Base-by-base conservation (phyloP, 1,139 yeast genomes). In the Hyphopichia khmerensis region DNA sequence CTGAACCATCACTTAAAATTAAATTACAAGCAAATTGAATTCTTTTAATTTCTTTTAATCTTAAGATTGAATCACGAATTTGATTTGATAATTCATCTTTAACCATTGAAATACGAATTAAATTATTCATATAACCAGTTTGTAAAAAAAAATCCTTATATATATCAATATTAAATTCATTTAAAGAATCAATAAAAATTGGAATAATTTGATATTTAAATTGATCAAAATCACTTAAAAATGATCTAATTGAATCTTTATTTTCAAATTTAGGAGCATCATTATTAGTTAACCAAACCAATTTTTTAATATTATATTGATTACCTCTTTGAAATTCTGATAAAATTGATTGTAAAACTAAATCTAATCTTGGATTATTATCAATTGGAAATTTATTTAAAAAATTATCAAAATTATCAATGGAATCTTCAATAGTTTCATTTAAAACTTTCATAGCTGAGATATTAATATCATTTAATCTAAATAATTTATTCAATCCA, bases 1-100 rank as follows among this genome's bases (percentile, higher is more conserved):
- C 57, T 1, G 57, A 49, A 7, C 71, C 72, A 50, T 73, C 77
- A 46, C 77, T 68, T 13, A 73, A 54, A 3, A 72, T 56, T 40
- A 73, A 56, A n/a, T 82, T 77, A 49, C 88, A 80, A 11, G 79
- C 72, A 54, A 87, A 86, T 37, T 75, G 77, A 2, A 83, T 74
- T 40, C 96, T 65, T 43, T 78, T 77, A 9, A 86, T 72, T 46
- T 83, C 85, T 46, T 79, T 83, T 31, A 80, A 69, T 38, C 84
- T 62, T 35, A 78, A 60, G 10, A 88, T 77, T 34, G 72, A 67
- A 9, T 71, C 63, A 44, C 75, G 72, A 40, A 87, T 74, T 31
- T 67, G 67, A 0, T 69, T 61, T 0, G 75, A 66, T 7, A 77
- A 58, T 5, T 44, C 44, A 23, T 36, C 41, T 21, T 30, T 14